Conservation (phyloP, 805 yeast genomes). For the Ogataea zsoltii region DNA sequence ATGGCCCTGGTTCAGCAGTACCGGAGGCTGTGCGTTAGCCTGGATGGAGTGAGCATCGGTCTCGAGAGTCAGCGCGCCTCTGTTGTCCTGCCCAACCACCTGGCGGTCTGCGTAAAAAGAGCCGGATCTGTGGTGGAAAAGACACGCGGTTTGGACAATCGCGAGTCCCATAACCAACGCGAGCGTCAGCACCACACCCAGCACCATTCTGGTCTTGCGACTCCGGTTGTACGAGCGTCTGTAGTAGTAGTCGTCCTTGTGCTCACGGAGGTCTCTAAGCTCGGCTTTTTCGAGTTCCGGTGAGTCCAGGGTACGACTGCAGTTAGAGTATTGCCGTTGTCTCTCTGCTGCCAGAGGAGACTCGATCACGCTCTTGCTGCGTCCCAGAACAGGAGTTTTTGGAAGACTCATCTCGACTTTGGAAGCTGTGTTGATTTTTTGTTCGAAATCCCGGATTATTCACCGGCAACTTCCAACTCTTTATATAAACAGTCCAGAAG, state of each 20-base stretch:
- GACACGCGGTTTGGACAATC: slow-evolving; percentile 8
- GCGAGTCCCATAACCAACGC: slow-evolving; percentile 11
- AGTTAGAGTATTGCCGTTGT: slow-evolving; percentile 16
- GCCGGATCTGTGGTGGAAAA: slow-evolving; percentile 4
- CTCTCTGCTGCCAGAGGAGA: slow-evolving; percentile 16
- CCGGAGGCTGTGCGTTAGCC: not conserved
- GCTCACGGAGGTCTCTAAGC: not conserved
- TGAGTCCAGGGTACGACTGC: slow-evolving; percentile 5
- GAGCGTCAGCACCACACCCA: slow-evolving; percentile 6
- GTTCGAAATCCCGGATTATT: no score
- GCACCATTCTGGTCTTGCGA: slow-evolving; percentile 5
- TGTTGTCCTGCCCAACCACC: not conserved
- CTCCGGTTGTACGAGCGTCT: slow-evolving; percentile 4
- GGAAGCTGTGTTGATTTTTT: no score
- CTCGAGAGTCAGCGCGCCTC: not conserved
- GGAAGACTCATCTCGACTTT: slow-evolving; percentile 7
- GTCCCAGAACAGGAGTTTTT: slow-evolving; percentile 11
- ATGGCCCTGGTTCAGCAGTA: slow-evolving; percentile 1
- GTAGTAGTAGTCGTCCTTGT: not conserved
- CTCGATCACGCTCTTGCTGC: slow-evolving; percentile 13
- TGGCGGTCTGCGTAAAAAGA: not conserved
- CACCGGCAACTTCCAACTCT: not conserved
- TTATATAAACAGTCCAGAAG: slow-evolving; percentile 5
- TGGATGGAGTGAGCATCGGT: slow-evolving; percentile 4
- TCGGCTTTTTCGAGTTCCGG: slow-evolving; percentile 14